Base-by-base conservation (phyloP, 768 basidiomycete genomes). In the Mycena sanguinolenta region DNA sequence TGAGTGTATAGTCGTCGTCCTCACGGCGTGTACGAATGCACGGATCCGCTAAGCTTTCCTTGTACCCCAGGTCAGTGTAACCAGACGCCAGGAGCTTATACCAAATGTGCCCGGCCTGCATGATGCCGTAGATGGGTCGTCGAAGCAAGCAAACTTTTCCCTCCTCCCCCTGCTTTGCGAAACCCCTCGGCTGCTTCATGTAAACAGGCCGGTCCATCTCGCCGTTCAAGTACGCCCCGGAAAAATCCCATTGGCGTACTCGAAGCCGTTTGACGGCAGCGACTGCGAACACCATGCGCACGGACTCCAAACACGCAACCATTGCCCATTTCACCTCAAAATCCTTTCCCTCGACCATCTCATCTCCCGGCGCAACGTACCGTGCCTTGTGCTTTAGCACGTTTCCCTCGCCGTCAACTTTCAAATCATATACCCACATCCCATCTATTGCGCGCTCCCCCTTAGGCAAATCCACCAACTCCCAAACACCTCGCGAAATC, bases 391-490 rank as follows among this genome's bases (percentile, higher is more conserved):
- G 79, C 10, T 76, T 69, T 1, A 0, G 71, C 74, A 50, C 21
- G n/a, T 84, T 19, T 67, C 72, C 68, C 79, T 85, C 7, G 85
- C 83, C 82, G 82, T n/a, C n/a, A n/a, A n/a, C n/a, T n/a, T n/a
- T n/a, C n/a, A n/a, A n/a, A n/a, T n/a, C n/a, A n/a, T n/a, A n/a
- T n/a, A n/a, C n/a, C n/a, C n/a, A n/a, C n/a, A n/a, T n/a, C n/a
- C n/a, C n/a, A n/a, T n/a, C n/a, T n/a, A n/a, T n/a, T n/a, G n/a
- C n/a, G n/a, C n/a, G n/a, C n/a, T n/a, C n/a, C n/a, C n/a, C n/a
- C n/a, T n/a, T n/a, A n/a, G n/a, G n/a, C n/a, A n/a, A n/a, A n/a
- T n/a, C n/a, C n/a, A n/a, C n/a, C n/a, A n/a, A n/a, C n/a, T n/a
- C n/a, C n/a, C n/a, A n/a, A n/a, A n/a, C n/a, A n/a, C n/a, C n/a